A percentile compares a stretch with the other conserved stretches of the same genome.
Evolutionary conservation across 140 eudicot species (phyloP).

Genomic region (Oenanthe javanica): DNA sequence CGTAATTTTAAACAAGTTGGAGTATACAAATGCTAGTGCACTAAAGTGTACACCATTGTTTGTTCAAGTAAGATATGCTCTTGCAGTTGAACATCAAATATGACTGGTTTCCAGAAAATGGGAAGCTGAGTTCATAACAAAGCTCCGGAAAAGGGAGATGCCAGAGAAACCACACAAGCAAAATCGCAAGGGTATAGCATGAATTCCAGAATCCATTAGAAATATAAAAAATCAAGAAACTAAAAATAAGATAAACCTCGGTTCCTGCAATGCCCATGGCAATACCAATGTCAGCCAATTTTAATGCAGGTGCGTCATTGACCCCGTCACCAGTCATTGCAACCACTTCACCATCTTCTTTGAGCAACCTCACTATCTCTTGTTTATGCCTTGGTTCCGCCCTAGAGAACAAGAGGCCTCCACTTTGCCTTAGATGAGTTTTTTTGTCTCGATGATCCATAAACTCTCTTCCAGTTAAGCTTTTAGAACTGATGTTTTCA

Average conservation of each 20-base stretch:
- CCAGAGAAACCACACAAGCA: not conserved
- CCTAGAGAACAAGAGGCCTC: conserved; percentile 78
- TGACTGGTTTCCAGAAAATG: not conserved
- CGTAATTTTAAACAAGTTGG: not conserved
- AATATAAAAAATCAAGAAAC: not conserved
- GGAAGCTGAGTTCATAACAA: not conserved
- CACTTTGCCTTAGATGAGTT: conserved; percentile 47
- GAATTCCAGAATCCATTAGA: not conserved
- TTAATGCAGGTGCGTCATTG: conserved; percentile 87
- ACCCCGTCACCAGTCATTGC: conserved; percentile 98
- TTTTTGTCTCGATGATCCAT: conserved; percentile 49
- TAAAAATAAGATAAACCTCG: conserved; percentile 41
- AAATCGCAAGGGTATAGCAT: not conserved
- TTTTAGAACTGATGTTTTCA: conserved; percentile 53
- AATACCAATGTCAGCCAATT: conserved; percentile 92
- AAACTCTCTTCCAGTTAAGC: conserved; percentile 71
- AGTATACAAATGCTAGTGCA: not conserved
- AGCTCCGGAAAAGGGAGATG: not conserved
- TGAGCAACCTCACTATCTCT: conserved; percentile 79
- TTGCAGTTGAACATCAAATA: not conserved
- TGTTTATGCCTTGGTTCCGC: conserved; percentile 96
- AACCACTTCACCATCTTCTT: conserved; percentile 81
- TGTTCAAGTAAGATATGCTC: not conserved
- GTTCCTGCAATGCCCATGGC: conserved; percentile 94
- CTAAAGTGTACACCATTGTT: not conserved